Base-by-base conservation (phyloP, 225 moss, liverwort and hornwort species). In the Thuidium tamariscinum region DNA sequence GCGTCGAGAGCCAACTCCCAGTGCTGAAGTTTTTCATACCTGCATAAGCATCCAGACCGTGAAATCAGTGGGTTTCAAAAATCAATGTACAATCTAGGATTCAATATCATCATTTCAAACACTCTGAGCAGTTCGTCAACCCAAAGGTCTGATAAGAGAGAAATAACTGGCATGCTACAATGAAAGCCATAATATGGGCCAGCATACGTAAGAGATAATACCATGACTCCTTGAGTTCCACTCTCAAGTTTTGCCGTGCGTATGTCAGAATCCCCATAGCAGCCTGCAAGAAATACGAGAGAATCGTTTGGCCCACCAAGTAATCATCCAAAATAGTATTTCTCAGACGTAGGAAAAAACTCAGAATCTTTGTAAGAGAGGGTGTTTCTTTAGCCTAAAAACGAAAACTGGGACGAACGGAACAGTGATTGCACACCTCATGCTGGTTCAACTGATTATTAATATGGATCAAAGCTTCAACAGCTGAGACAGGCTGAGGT, bases 361-460 rank as follows among this genome's bases (percentile, higher is more conserved):
- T 52, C 74, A 61, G 39, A 75, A 30, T 65, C 11, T 74, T 37
- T 19, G 21, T 41, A 29, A 85, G 42, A 65, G 74, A 52, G 5
- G 26, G 34, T 20, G 9, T 42, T 74, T 82, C 91, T n/a, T 42
- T 81, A 29, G 55, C 44, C 60, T 61, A 62, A 82, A 39, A 88
- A 46, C 25, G 69, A 69, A 75, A 88, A 27, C 76, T 79, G 20
- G 27, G 21, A 69, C 48, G 37, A 81, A 26, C 77, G 41, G 55
- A 72, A 51, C 22, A 30, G 42, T 48, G 61, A 48, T 69, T 85
- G 26, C n/a, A 83, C 92, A 97, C 98, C 93, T 99, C 99, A 86
- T 99, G 99, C 86, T 99, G 99, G 88, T 99, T 96, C 85, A 99
- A 91, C 83, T 99, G 97, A 87, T 99, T 99, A 81, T 97, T 99